These are phyloP conservation scores for Saposhnikovia divaricata DNA, from an alignment of 129 eudicot species.

Conservation along the genomic window DNA sequence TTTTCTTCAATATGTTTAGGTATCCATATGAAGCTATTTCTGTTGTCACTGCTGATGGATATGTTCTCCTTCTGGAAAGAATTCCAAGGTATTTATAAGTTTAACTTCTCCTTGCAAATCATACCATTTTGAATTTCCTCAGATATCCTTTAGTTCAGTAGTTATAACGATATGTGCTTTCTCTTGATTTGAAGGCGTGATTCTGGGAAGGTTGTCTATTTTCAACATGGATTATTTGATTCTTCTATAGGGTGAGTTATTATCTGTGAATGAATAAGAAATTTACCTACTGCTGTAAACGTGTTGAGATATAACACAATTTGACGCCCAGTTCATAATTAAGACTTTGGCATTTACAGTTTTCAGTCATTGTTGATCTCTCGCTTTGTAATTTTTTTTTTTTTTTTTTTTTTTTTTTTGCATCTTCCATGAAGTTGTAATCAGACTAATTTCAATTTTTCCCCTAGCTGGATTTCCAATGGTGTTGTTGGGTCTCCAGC, in stretches of 20 bases:
- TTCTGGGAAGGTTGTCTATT: slow-evolving; percentile 71
- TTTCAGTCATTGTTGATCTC: neutral
- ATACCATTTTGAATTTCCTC: neutral
- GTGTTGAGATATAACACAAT: neutral
- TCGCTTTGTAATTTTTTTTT: neutral
- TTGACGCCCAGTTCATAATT: neutral
- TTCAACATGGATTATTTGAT: slow-evolving; percentile 91
- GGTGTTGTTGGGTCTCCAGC: slow-evolving; percentile 97
- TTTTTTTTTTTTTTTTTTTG: neutral
- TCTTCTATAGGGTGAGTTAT: slow-evolving; percentile 89
- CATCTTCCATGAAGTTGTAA: neutral
- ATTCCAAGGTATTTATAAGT: slow-evolving; percentile 58
- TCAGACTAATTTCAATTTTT: neutral
- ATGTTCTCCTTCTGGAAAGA: slow-evolving; percentile 83
- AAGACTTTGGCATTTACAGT: neutral
- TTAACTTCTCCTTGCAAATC: neutral
- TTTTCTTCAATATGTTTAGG: slow-evolving; percentile 25
- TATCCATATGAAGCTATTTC: slow-evolving; percentile 88
- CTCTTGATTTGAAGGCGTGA: slow-evolving; percentile 46
- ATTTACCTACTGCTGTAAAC: neutral
- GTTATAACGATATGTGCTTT: neutral
- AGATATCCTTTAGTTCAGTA: neutral
- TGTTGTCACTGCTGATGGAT: slow-evolving; percentile 88
- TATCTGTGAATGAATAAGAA: neutral
- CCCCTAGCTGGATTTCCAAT: slow-evolving; percentile 82